Conservation (phyloP, 192 early-diverging fungal genomes). For the Mortierella alpina region DNA sequence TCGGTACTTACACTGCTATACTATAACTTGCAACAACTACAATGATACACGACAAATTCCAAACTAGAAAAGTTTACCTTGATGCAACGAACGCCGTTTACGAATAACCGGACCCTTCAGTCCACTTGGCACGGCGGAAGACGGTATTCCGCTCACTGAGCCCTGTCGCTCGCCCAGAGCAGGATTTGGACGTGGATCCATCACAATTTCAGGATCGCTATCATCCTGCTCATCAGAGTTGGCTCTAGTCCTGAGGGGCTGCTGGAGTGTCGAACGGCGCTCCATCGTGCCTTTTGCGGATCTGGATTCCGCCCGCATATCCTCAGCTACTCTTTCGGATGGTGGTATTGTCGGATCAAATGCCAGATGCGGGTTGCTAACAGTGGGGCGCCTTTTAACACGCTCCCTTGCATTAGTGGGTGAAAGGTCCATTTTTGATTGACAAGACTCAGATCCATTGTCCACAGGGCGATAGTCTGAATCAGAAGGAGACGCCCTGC, state of each 20-base stretch:
- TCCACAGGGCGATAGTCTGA: neutral
- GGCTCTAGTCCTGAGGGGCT: neutral
- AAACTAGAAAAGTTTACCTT: conserved; percentile 41
- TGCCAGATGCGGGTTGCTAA: conserved; percentile 29
- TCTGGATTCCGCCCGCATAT: neutral
- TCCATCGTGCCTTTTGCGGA: conserved; percentile 10
- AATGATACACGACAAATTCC: neutral
- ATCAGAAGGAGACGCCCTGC: neutral
- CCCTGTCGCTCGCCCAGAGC: neutral
- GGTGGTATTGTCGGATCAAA: conserved; percentile 37
- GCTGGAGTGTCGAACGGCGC: conserved; percentile 14
- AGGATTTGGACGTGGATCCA: neutral
- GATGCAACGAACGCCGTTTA: conserved; percentile 39
- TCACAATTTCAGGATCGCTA: neutral
- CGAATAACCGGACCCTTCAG: conserved; percentile 15
- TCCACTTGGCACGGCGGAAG: neutral
- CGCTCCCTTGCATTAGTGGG: neutral
- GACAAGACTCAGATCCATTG: neutral
- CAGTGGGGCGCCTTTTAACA: conserved; percentile 6
- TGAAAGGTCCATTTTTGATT: conserved; percentile 1
- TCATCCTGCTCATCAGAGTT: neutral
- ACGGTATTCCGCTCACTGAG: neutral
- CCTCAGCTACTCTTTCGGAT: conserved; percentile 1
- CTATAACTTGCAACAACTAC: neutral
- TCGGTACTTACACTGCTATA: too few species aligned